Evolutionary conservation across 2,329 filamentous ascomycete genomes (phyloP).

Genomic region (Aschersonia sp.): DNA sequence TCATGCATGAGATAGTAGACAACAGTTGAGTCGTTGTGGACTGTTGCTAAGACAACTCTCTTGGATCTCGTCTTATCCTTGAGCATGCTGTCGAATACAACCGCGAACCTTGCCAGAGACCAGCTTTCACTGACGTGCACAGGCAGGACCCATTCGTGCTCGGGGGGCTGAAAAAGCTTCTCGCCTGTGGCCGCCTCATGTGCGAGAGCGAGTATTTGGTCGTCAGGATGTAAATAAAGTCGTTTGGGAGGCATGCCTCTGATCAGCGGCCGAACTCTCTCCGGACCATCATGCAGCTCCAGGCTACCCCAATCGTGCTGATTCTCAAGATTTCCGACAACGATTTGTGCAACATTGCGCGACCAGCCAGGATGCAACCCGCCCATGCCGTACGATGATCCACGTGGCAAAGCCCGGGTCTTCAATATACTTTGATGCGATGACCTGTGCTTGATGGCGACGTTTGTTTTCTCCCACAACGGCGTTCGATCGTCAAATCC

Average conservation of each 20-base stretch:
- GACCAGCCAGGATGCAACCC: too few relatives aligned
- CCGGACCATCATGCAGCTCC: conserved; percentile 32
- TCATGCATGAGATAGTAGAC: conserved; percentile 79
- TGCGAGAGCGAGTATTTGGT: conserved; percentile 61
- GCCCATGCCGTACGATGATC: too few relatives aligned
- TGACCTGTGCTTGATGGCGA: too few relatives aligned
- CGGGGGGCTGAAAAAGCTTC: conserved; percentile 31
- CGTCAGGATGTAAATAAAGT: conserved; percentile 69
- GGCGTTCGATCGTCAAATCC: too few relatives aligned
- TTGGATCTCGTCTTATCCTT: conserved; percentile 38
- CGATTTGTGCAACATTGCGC: conserved; percentile 22
- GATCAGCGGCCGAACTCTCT: conserved; percentile 44
- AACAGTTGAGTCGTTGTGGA: conserved; percentile 69
- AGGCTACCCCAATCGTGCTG: conserved; percentile 64
- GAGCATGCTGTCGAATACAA: conserved; percentile 52
- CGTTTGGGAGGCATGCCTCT: conserved; percentile 59
- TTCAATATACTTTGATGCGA: too few relatives aligned
- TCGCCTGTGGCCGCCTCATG: conserved; percentile 34
- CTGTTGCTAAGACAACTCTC: conserved; percentile 57
- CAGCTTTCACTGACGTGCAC: conserved; percentile 60
- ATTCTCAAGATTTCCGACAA: conserved; percentile 57
- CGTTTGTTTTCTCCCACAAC: too few relatives aligned
- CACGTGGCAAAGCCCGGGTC: too few relatives aligned
- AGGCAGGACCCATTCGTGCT: conserved; percentile 66
- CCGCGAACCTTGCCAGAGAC: conserved; percentile 50